Percentiles rank a stretch among this genome's conserved stretches.
Conservation (phyloP, 768 basidiomycete species). For the Podaxis sp. region DNA sequence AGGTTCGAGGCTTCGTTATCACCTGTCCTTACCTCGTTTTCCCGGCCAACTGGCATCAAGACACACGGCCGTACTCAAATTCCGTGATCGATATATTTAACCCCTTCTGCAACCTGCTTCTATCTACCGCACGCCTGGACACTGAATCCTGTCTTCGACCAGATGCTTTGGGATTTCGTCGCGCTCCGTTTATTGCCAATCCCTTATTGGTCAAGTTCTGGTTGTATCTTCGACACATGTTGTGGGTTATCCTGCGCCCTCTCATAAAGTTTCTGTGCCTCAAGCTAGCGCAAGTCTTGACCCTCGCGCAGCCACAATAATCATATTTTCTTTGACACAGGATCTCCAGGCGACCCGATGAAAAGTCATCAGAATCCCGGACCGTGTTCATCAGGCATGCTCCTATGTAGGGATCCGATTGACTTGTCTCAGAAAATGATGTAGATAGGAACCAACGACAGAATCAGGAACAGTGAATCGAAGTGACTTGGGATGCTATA, state of each 20-base stretch:
- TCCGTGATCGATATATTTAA: background rate
- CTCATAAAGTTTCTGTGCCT: no score
- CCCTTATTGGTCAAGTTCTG: background rate
- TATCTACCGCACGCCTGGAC: background rate
- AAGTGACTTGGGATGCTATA: no score
- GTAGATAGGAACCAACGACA: no score
- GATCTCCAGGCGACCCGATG: no score
- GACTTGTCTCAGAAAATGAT: no score
- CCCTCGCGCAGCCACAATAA: no score
- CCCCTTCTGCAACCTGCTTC: background rate
- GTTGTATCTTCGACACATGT: background rate
- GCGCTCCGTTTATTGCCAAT: background rate
- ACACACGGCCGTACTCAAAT: background rate
- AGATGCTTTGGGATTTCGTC: background rate
- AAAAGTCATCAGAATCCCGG: no score
- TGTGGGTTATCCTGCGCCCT: background rate
- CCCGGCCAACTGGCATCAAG: background rate
- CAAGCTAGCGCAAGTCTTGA: no score
- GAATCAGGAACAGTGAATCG: no score
- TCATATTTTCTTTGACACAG: no score
- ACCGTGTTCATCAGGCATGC: no score
- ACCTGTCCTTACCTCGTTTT: background rate
- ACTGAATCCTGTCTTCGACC: background rate
- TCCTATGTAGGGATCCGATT: no score
- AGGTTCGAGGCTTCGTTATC: background rate